Evolutionary conservation across 176 grass and related monocot species (phyloP).

Genomic region (Carex cristatella): DNA sequence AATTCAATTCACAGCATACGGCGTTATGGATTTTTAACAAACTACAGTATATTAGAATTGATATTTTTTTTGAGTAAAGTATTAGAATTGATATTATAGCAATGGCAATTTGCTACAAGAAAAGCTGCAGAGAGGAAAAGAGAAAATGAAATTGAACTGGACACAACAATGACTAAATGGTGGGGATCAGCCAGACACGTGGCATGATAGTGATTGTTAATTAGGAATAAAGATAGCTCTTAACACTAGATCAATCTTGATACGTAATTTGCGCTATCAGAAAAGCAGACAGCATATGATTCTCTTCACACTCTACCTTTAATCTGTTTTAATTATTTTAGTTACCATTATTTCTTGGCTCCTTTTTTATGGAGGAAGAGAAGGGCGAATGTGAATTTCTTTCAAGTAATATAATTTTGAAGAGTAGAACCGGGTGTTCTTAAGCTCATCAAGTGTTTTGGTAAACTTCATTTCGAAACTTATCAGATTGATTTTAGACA

Average conservation of each 20-base stretch:
- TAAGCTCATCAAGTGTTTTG: too few relatives aligned
- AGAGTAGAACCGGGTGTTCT: too few relatives aligned
- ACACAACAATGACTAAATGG: neutral
- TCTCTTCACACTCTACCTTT: neutral
- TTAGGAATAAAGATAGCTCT: neutral
- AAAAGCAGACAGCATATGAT: neutral
- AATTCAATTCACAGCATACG: too few relatives aligned
- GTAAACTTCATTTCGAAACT: too few relatives aligned
- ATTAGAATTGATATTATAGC: too few relatives aligned
- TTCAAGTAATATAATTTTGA: too few relatives aligned
- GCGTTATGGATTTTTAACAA: too few relatives aligned
- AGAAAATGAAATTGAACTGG: neutral
- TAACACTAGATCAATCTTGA: neutral
- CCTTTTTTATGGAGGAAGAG: too few relatives aligned
- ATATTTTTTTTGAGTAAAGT: too few relatives aligned
- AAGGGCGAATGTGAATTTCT: too few relatives aligned
- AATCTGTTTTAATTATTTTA: neutral
- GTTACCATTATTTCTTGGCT: neutral
- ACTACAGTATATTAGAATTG: too few relatives aligned
- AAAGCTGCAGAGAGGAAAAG: neutral
- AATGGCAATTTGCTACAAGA: neutral
- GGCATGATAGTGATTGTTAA: neutral
- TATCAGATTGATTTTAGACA: too few relatives aligned
- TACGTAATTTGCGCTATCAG: slow-evolving; percentile 9
- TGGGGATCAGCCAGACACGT: neutral